Percentiles rank a stretch among this genome's conserved stretches.
These are phyloP conservation scores for Stellera chamaejasme DNA, from an alignment of 345 rosid species.

Conservation along the genomic window DNA sequence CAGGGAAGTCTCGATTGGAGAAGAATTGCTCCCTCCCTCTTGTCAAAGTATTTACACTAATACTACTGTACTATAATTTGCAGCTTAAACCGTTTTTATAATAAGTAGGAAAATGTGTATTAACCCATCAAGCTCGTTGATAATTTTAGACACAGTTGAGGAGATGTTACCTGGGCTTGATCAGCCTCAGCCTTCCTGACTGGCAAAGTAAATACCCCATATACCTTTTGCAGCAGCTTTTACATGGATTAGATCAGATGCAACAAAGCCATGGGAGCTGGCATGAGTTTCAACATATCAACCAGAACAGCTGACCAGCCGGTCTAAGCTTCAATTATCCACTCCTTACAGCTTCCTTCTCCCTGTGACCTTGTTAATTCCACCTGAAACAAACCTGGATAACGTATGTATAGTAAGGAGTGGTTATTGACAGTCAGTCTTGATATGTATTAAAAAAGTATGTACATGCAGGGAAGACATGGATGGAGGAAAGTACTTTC, in stretches of 20 bases:
- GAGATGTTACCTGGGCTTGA: slow-evolving; percentile 1
- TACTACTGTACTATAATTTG: no score
- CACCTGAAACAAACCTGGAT: neutral
- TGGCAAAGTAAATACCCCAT: slow-evolving; percentile 25
- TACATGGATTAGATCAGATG: no score
- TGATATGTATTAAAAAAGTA: neutral
- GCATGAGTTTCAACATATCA: slow-evolving; percentile 23
- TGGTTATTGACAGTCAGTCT: neutral
- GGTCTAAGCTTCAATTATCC: slow-evolving; percentile 34
- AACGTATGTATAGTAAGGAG: no score
- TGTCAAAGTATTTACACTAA: neutral
- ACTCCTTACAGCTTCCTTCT: slow-evolving; percentile 33
- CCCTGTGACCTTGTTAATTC: slow-evolving; percentile 27
- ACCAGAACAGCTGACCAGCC: slow-evolving; percentile 18
- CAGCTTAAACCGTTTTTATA: neutral
- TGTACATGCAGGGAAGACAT: slow-evolving; percentile 40
- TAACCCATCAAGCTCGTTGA: neutral
- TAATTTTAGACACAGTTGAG: neutral
- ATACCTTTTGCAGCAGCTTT: no score
- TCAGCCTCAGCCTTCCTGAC: neutral
- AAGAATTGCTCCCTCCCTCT: neutral
- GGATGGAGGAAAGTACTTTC: slow-evolving; percentile 24
- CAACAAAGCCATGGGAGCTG: slow-evolving; percentile 24
- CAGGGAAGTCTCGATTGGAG: neutral
- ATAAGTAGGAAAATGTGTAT: neutral